Conservation (phyloP, 306 rosid species). For the barrel medic (Medicago truncatula) region MtrunA17r5.0-ANR NC_053047.1:3115001-3115500, state of each 20-base stretch:
- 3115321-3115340: slow-evolving; percentile 73
- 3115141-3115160: slow-evolving; percentile 82
- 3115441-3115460: slow-evolving; percentile 81
- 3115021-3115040: slow-evolving; percentile 83
- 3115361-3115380: slow-evolving; percentile 69
- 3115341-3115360: slow-evolving; percentile 52
- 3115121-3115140: slow-evolving; percentile 91
- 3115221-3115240: slow-evolving; percentile 80
- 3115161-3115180: slow-evolving; percentile 92
- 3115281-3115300: slow-evolving; percentile 56
- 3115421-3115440: slow-evolving; percentile 79
- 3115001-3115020: slow-evolving; percentile 88
- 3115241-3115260: slow-evolving; percentile 84
- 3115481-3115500: slow-evolving; percentile 76
- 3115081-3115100: slow-evolving; percentile 73
- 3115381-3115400: slow-evolving; percentile 66
- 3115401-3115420: slow-evolving; percentile 81
- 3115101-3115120: slow-evolving; percentile 90
- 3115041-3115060: slow-evolving; percentile 79
- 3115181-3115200: slow-evolving; percentile 61
- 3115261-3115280: slow-evolving; percentile 68
- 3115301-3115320: slow-evolving; percentile 54
- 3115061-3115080: slow-evolving; percentile 78
- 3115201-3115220: slow-evolving; percentile 68
- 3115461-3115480: slow-evolving; percentile 78